These are phyloP conservation scores for Stephania yunnanensis DNA, from an alignment of 164 flowering plant species.

Conservation along the genomic window DNA sequence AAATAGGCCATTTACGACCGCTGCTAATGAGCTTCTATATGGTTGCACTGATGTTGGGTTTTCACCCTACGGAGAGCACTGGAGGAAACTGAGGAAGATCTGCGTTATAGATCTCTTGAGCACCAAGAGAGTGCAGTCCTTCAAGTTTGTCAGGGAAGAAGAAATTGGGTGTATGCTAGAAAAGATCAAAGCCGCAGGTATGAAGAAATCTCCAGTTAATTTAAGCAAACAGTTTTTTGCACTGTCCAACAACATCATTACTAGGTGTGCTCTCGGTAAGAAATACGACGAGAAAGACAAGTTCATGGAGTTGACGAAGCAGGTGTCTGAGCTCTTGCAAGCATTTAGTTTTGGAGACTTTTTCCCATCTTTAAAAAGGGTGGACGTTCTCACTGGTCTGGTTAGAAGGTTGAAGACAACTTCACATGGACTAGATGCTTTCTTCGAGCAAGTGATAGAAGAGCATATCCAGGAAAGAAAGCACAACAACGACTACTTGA, in stretches of 20 bases:
- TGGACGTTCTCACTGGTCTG: background rate
- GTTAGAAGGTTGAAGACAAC: background rate
- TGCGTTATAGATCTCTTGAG: conserved; percentile 2
- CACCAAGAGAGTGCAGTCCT: conserved; percentile 7
- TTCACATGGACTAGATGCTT: background rate
- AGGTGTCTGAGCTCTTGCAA: no score
- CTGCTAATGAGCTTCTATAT: conserved; percentile 3
- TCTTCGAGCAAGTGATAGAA: background rate
- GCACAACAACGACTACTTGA: no score
- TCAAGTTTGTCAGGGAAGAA: conserved; percentile 9
- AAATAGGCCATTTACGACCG: conserved; percentile 7
- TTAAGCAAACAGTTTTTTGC: background rate
- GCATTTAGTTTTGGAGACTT: background rate
- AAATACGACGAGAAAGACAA: background rate
- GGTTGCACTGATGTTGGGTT: conserved; percentile 2
- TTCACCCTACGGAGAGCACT: conserved; percentile 11
- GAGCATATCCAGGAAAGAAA: no score
- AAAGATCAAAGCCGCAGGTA: background rate
- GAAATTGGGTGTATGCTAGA: conserved; percentile 3
- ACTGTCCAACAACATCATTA: conserved; percentile 1
- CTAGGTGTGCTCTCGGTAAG: conserved; percentile 5
- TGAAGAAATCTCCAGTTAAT: background rate
- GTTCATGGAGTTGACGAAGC: no score
- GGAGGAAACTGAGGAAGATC: conserved; percentile 10
- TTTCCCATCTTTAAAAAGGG: background rate